Base-by-base conservation (phyloP, 2,329 filamentous ascomycete genomes). In the Xylaria sp. region DNA sequence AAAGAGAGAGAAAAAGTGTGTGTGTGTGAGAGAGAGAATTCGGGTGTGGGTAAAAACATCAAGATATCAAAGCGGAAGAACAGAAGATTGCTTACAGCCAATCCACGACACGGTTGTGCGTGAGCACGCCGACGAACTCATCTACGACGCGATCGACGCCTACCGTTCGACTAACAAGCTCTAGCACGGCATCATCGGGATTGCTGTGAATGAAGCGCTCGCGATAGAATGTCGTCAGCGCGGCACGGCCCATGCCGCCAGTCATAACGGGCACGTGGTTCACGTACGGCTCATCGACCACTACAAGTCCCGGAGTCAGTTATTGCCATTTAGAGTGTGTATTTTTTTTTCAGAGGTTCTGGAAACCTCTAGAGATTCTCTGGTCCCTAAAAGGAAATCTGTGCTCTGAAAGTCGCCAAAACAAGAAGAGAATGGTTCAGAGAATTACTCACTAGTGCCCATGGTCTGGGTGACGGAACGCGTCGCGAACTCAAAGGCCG, bases 131-230 rank as follows among this genome's bases (percentile, higher is more conserved):
- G 20, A 91, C 82, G 70, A 93, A 92, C 74, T 93, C 90, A 70
- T 93, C 90, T 2, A 93, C 85, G 0, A 94, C 85, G 0, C 91
- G 85, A 73, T 94, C 91, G 0, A 90, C 85, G 0, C 91, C 91
- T 0, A 93, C 81, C 0, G 91, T 93, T 0, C 92, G 86, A 68
- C 89, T 92, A 36, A 93, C 83, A 0, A 94, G 85, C 73, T 93
- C 89, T 2, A 94, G 81, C 4, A 82, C 81, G 0, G 90, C 89
- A 70, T 93, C 91, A 0, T 82, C 83, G 0, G 92, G 87, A 70
- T 94, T 95, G 66, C 83, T 88, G 76, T 90, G 92, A 73, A 94
- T 90, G 80, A 95, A 94, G 74, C 93, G 87, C 69, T 93, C 76
- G 0, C 84, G 83, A 78, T 94, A 94, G 74, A 94, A 95, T 5